Evolutionary conservation across 306 rosid species (phyloP).

Genomic region (Clitoria ternatea): DNA sequence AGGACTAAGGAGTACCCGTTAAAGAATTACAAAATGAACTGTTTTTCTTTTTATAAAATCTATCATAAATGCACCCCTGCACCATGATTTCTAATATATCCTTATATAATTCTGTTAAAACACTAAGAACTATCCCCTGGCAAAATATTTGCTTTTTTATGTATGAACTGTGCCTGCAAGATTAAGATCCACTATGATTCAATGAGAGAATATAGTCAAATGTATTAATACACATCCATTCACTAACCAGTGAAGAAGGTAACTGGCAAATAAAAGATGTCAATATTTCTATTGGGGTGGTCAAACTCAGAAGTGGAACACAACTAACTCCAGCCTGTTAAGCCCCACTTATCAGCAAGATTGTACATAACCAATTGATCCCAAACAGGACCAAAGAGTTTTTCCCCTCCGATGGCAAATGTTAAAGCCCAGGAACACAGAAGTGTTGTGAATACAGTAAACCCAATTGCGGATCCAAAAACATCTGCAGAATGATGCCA

Average conservation of each 20-base stretch:
- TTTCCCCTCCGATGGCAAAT: conserved; percentile 77
- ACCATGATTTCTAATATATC: too few species aligned
- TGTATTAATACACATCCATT: conserved; percentile 1
- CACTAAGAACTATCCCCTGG: conserved; percentile 12
- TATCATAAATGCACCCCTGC: too few species aligned
- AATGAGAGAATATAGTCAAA: conserved; percentile 5
- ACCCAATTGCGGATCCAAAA: conserved; percentile 73
- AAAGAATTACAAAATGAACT: too few species aligned
- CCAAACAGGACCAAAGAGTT: conserved; percentile 82
- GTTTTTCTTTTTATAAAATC: too few species aligned
- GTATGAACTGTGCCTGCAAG: not conserved
- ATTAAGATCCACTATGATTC: not conserved
- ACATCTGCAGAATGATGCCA: conserved; percentile 43
- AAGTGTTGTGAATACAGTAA: conserved; percentile 48
- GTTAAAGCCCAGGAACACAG: conserved; percentile 86
- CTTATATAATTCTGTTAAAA: not conserved
- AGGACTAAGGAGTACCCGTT: too few species aligned
- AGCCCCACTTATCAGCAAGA: conserved; percentile 80
- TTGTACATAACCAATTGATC: conserved; percentile 83
- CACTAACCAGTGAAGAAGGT: not conserved
- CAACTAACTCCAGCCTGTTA: conserved; percentile 76
- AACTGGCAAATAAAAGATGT: not conserved
- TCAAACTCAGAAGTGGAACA: not conserved
- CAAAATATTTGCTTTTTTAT: not conserved
- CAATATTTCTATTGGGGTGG: not conserved